Base-by-base conservation (phyloP, 2,329 filamentous ascomycete species). In the Trichoderma sp. region DNA sequence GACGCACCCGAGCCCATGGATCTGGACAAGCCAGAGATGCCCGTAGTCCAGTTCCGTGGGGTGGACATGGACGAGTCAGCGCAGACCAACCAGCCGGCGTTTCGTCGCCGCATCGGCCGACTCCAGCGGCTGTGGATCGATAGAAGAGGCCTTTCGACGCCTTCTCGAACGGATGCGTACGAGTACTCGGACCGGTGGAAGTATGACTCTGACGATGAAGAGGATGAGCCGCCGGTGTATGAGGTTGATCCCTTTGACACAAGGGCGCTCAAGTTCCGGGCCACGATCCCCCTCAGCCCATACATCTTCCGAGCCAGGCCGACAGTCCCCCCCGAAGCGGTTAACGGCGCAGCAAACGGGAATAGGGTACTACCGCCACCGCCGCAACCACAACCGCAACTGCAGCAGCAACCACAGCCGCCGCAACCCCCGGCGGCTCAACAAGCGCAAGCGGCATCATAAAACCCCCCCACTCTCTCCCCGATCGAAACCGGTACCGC, bases 101-200 rank as follows among this genome's bases (percentile, higher is more conserved):
- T 91, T 81, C 88, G 94, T 69, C 88, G 93, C 68, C 89, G 95
- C 66, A 88, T 93, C 63, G 94, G 94, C 62, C 90, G 94, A 70
- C 84, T 93, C 68, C 92, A 93, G 68, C 88, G 94, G 45, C 77
- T 96, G 70, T 92, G 93, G 85, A 92, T 98, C 70, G 95, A 98
- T 78, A 89, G 93, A 71, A 88, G 91, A 70, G 88, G 89, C 64
- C 80, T 92, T 74, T 67, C 76, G 50, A 83, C 80, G 59, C 79
- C 80, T 66, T 80, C 77, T 73, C 80, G 78, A 75, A 76, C 76
- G 72, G 77, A 83, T 45, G 72, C 75, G 51, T 75, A 77, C 26
- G 74, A 81, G 57, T 78, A 83, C 64, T 79, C 78, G 28, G 91
- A 94, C 74, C 85, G 88, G 67, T 97, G 90, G 85, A 96, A 93